Evolutionary conservation across 192 early-diverging fungal genomes (phyloP), one percentile per base, ranked within the genome.

Genomic region (Phlyctochytrium arcticum): DNA sequence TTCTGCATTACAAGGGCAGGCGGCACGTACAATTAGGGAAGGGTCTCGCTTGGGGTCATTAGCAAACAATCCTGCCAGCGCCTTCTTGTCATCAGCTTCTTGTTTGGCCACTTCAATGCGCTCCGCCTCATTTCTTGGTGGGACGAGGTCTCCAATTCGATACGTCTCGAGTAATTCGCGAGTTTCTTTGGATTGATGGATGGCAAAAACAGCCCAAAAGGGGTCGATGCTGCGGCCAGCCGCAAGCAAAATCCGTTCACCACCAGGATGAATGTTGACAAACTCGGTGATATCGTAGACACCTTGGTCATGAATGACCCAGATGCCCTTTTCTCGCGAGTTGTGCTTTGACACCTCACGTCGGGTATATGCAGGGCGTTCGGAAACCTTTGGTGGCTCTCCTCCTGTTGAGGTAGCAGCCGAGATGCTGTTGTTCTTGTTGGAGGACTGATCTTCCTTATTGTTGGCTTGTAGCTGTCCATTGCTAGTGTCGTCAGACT

Each of bases 1-100:
- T 57, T 96, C 94, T 23, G 94, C 94, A 58, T 96, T 96, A 70
- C 91, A 93, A 0, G 94, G 94, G 47, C 74, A 70, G 31, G 82
- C 75, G 51, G 84, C 80, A 7, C 85, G 85, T 2, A 89, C 80
- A 3, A 89, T 75, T 46, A 92, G 80, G 27, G 64, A 53, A 19
- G 83, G 79, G 42, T 82, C 65, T 26, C 89, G 81, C 54, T 77
- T 73, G 7, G 93, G 93, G 54, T 96, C 93, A 68, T 91, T 85
- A 0, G 64, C 67, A 65, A 82, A 82, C 37, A 82, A 54, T 4
- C 39, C 36, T 36, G 65, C 57, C 27, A 82, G 51, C 12, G 75
- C 73, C 7, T 37, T 36, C 50, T 21, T 27, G 8, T 67, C 55
- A 24, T 73, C 47, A 9, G 39, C 55, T n/a, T 12, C 58, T 33